Base-by-base conservation (phyloP, 2,329 filamentous ascomycete species). In the Pyrenophora graminea region DNA sequence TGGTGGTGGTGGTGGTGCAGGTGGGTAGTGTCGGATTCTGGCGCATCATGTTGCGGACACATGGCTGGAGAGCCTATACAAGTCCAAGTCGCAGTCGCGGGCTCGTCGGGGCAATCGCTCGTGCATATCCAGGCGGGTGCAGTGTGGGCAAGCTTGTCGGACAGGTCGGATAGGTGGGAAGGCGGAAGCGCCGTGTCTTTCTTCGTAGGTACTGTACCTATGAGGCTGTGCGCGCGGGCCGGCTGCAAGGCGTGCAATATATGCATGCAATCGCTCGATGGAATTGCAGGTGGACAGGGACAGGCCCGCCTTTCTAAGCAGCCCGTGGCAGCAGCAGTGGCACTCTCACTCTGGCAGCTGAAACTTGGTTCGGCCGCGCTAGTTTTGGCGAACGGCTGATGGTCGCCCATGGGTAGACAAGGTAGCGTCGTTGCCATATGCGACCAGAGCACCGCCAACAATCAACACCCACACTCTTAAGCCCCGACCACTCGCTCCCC, bases 1-100 rank as follows among this genome's bases (percentile, higher is more conserved):
- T 15, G 27, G 40, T 9, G 39, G 8, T 25, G 23, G 23, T 7
- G 23, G 7, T 25, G 23, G 23, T 9, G 23, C 3, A 2, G 8
- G 27, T 30, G 8, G 27, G 8, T 4, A 30, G 4, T 30, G 10
- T 12, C 8, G 10, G 10, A 13, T 27, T 21, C 10, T 46, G 53
- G 53, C 51, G 55, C 57, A 43, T 63, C 57, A 61, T 58, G 54
- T 53, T 55, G 62, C 51, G 51, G 54, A 58, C 42, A 57, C 68
- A 71, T 72, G 58, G 58, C 49, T 37, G 58, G 60, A 4, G 17
- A 17, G 17, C 25, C 43, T 30, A 30, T 12, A 13, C 3, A 12
- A 30, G 27, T 12, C 27, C 7, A 7, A 30, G 27, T 30, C 27
- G 27, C 27, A 30, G 27, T 30, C 10, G 27, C 27, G 44, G 39